Evolutionary conservation across 2,329 filamentous ascomycete species (phyloP).

Genomic region (Thielaviopsis musarum): DNA sequence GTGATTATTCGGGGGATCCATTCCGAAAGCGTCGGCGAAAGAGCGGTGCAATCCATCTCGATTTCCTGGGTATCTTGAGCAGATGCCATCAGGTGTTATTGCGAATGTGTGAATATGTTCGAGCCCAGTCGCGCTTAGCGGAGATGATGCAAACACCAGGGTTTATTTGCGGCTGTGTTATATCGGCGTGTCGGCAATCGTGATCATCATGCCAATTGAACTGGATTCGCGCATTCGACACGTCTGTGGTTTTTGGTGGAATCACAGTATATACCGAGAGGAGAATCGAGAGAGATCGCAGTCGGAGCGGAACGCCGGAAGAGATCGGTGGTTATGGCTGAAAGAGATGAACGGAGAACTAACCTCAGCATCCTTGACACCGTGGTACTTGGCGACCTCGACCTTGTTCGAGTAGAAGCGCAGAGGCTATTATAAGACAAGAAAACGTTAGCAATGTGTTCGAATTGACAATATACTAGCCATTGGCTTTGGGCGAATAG

Average conservation of each 20-base stretch:
- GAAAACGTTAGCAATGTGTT: conserved; percentile 13
- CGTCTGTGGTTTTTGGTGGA: too few relatives aligned
- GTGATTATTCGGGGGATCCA: too few relatives aligned
- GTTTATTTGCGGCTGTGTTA: not conserved
- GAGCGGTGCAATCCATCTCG: too few relatives aligned
- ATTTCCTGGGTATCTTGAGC: too few relatives aligned
- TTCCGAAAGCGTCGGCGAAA: too few relatives aligned
- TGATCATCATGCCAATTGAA: too few relatives aligned
- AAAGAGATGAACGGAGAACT: conserved; percentile 22
- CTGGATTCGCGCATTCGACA: not conserved
- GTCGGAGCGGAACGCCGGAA: too few relatives aligned
- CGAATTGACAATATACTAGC: not conserved
- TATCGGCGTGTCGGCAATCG: too few relatives aligned
- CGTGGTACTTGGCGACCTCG: conserved; percentile 82
- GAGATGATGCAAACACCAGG: not conserved
- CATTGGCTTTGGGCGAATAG: conserved; percentile 12
- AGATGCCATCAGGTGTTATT: too few relatives aligned
- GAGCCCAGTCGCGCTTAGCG: not conserved
- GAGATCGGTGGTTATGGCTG: too few relatives aligned
- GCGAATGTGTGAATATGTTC: not conserved
- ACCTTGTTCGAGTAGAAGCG: conserved; percentile 45
- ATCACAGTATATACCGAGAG: too few relatives aligned
- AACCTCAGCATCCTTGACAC: conserved; percentile 76
- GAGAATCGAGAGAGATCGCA: too few relatives aligned
- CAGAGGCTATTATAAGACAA: conserved; percentile 25